phyloP scores from a whole-genome alignment of 2,329 filamentous ascomycete species.

The Penicillium sp. region DNA sequence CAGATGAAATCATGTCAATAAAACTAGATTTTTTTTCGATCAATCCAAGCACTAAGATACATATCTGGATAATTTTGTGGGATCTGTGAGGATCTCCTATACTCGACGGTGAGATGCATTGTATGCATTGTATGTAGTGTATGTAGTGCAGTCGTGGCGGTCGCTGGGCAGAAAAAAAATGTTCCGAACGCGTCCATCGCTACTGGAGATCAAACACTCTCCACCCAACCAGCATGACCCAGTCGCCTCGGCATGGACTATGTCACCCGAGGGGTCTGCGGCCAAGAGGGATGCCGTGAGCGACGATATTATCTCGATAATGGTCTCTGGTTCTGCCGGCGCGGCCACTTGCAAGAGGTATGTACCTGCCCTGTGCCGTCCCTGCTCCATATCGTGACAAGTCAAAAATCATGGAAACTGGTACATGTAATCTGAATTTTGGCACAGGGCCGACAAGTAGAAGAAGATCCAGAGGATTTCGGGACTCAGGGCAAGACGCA shows the following conservation, averaged over 20 bases:
- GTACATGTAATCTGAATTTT: slow-evolving; percentile 9
- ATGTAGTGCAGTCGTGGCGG: slow-evolving; percentile 15
- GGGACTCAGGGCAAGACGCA: slow-evolving; percentile 59
- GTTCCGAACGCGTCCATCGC: slow-evolving; percentile 10
- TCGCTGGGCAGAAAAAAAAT: slow-evolving; percentile 24
- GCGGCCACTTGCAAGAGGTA: slow-evolving; percentile 77
- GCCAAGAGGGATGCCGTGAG: slow-evolving; percentile 66
- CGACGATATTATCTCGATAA: slow-evolving; percentile 70
- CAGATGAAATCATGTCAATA: too few species aligned
- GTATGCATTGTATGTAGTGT: neutral
- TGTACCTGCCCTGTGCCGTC: slow-evolving; percentile 13
- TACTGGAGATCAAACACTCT: slow-evolving; percentile 7
- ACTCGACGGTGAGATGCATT: too few species aligned
- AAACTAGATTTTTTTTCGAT: too few species aligned
- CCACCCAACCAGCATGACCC: slow-evolving; percentile 30
- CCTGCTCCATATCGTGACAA: neutral
- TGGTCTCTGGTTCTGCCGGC: slow-evolving; percentile 73
- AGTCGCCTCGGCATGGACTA: slow-evolving; percentile 41
- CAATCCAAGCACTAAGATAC: too few species aligned
- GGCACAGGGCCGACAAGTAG: slow-evolving; percentile 43
- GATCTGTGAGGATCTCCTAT: too few species aligned
- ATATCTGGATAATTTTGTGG: too few species aligned
- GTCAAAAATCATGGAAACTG: slow-evolving; percentile 10
- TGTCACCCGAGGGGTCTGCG: slow-evolving; percentile 49
- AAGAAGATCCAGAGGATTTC: slow-evolving; percentile 67